These are phyloP conservation scores for Coleophoma cylindrospora DNA, from an alignment of 2,329 filamentous ascomycete genomes.

Conservation along the genomic window DNA sequence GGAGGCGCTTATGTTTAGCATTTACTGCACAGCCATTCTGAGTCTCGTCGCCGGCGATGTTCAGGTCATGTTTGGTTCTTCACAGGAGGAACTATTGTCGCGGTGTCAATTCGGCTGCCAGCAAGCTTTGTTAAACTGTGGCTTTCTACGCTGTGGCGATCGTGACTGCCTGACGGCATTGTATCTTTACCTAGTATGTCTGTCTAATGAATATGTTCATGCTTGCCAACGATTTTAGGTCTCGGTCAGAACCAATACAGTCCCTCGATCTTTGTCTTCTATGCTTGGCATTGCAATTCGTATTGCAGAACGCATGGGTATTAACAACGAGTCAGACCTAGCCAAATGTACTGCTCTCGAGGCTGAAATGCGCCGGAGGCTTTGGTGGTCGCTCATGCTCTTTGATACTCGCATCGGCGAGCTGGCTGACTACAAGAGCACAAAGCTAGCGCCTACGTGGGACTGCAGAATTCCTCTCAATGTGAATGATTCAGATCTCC, in stretches of 20 bases:
- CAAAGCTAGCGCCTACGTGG: conserved; percentile 35
- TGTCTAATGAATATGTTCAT: neutral
- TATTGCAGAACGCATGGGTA: conserved; percentile 62
- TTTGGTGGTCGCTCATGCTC: conserved; percentile 69
- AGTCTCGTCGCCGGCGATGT: conserved; percentile 53
- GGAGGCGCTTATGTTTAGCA: conserved; percentile 59
- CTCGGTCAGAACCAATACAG: conserved; percentile 32
- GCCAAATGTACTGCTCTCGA: conserved; percentile 47
- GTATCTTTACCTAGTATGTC: conserved; percentile 46
- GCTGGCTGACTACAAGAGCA: conserved; percentile 46
- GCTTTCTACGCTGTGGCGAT: conserved; percentile 34
- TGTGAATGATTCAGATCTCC: conserved; percentile 56
- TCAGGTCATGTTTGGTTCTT: conserved; percentile 28
- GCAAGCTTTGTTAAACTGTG: conserved; percentile 38
- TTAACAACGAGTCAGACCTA: conserved; percentile 58
- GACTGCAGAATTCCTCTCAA: conserved; percentile 56
- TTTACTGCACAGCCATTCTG: conserved; percentile 57
- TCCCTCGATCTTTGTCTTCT: conserved; percentile 55
- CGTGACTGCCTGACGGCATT: conserved; percentile 44
- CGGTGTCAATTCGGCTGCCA: conserved; percentile 39
- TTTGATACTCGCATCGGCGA: conserved; percentile 68
- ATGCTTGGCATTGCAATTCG: conserved; percentile 62
- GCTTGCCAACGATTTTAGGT: conserved; percentile 15
- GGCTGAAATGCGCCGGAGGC: conserved; percentile 62
- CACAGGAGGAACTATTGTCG: conserved; percentile 31